phyloP scores from a whole-genome alignment of 139 green algal genomes.

The Monoraphidium neglectum region DNA sequence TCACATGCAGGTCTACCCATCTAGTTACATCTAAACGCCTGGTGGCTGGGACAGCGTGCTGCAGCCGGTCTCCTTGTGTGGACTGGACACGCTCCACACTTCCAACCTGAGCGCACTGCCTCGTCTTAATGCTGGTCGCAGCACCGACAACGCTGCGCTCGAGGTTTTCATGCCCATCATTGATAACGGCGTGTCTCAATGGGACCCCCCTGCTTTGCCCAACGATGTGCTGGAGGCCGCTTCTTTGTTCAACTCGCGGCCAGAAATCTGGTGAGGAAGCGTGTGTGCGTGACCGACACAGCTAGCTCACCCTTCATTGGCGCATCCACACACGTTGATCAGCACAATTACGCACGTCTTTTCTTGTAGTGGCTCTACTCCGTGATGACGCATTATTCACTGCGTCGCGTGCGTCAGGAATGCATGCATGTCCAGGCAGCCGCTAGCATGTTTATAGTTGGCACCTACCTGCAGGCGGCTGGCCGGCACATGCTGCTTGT shows the following conservation, averaged over 20 bases:
- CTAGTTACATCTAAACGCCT: too few species aligned
- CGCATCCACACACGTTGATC: neutral
- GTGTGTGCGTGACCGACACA: neutral
- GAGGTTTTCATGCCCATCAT: neutral
- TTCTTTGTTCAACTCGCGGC: neutral
- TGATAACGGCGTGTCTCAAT: neutral
- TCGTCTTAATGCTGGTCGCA: too few species aligned
- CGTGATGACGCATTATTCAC: neutral
- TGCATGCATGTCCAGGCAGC: neutral
- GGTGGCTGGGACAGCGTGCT: too few species aligned
- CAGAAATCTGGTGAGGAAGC: conserved; percentile 13
- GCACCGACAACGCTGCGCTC: too few species aligned
- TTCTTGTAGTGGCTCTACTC: neutral
- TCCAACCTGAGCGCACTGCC: too few species aligned
- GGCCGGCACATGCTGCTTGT: too few species aligned
- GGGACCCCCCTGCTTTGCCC: neutral
- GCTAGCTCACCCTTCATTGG: neutral
- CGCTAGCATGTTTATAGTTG: too few species aligned
- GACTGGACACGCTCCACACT: too few species aligned
- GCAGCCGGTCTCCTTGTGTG: too few species aligned
- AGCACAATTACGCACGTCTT: neutral
- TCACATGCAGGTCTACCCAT: too few species aligned
- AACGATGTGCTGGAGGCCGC: neutral
- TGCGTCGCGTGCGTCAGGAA: neutral
- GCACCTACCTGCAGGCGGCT: too few species aligned